Percentiles rank a stretch among this genome's conserved stretches.
phyloP scores from a whole-genome alignment of 1,284 basidiomycete species.

The Erythrobasidium hasegawianum region DNA sequence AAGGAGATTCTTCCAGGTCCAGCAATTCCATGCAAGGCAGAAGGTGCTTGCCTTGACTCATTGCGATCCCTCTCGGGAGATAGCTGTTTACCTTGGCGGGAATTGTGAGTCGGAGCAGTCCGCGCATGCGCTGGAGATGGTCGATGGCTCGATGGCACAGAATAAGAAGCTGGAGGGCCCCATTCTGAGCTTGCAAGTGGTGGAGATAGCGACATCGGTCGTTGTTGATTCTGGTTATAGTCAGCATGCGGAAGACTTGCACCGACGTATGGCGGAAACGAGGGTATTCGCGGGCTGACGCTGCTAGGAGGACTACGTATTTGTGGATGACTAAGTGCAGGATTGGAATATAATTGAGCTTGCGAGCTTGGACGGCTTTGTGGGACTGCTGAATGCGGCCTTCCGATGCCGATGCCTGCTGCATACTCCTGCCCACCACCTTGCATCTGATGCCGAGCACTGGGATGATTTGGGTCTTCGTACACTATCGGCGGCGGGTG shows the following conservation, averaged over 20 bases:
- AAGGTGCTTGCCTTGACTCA: background rate
- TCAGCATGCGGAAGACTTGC: background rate
- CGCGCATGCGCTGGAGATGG: too few species aligned
- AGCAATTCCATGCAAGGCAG: background rate
- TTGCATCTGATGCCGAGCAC: background rate
- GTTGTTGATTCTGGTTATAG: background rate
- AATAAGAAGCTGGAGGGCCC: background rate
- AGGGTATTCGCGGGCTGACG: slow-evolving; percentile 11
- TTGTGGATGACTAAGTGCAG: too few species aligned
- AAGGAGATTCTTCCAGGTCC: slow-evolving; percentile 20
- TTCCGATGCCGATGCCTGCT: background rate
- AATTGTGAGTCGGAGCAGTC: too few species aligned
- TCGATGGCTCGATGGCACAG: too few species aligned
- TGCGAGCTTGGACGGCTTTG: slow-evolving; percentile 1
- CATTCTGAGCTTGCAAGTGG: background rate
- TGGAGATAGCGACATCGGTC: background rate
- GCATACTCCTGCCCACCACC: background rate
- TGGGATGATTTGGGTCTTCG: slow-evolving; percentile 13
- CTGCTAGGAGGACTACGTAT: slow-evolving; percentile 14
- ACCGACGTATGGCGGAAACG: slow-evolving; percentile 16
- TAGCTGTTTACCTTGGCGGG: too few species aligned
- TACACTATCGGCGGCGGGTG: slow-evolving; percentile 11
- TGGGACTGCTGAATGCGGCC: background rate
- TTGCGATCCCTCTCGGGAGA: too few species aligned
- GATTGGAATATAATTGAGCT: background rate